These are phyloP conservation scores for Nannochloropsis salina DNA, from an alignment of 108 stramenopile species.

Conservation along the genomic window DNA sequence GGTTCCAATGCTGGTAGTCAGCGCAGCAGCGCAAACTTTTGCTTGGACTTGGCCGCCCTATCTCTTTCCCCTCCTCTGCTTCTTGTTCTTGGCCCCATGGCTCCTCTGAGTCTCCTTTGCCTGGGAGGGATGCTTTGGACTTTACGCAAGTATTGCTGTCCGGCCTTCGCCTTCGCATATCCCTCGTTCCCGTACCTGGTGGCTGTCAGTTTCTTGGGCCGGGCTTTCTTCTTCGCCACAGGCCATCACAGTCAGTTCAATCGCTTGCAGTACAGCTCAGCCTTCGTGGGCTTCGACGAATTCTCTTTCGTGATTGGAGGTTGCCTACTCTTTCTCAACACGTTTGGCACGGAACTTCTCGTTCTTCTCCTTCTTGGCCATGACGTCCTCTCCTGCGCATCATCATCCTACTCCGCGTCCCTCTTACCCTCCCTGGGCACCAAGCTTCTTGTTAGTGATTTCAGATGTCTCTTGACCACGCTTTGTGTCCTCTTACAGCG, in stretches of 20 bases:
- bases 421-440: conserved; percentile 25
- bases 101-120: neutral
- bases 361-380: conserved; percentile 22
- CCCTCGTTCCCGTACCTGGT: neutral
- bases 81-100: neutral
- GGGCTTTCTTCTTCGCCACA: conserved; percentile 47
- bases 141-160: neutral
- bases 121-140: neutral
- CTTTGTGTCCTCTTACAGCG: conserved; percentile 44
- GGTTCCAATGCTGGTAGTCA: neutral
- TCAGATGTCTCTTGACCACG: conserved; percentile 39
- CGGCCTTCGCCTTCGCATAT: neutral
- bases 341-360: conserved; percentile 49
- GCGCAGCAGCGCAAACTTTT: neutral
- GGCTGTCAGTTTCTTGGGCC: conserved; percentile 18
- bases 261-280: conserved; percentile 48
- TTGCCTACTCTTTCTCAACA: conserved; percentile 47
- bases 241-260: conserved; percentile 55
- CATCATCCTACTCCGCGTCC: neutral
- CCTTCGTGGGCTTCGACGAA: conserved; percentile 53
- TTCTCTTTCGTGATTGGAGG: conserved; percentile 41
- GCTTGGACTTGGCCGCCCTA: neutral
- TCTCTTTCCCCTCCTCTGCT: conserved; percentile 8
- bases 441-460: conserved; percentile 24
- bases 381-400: neutral